Percentiles rank a stretch among this genome's conserved stretches.
Evolutionary conservation across 139 green algal species (phyloP).

Genomic region (Chlamydomonas urium): DNA sequence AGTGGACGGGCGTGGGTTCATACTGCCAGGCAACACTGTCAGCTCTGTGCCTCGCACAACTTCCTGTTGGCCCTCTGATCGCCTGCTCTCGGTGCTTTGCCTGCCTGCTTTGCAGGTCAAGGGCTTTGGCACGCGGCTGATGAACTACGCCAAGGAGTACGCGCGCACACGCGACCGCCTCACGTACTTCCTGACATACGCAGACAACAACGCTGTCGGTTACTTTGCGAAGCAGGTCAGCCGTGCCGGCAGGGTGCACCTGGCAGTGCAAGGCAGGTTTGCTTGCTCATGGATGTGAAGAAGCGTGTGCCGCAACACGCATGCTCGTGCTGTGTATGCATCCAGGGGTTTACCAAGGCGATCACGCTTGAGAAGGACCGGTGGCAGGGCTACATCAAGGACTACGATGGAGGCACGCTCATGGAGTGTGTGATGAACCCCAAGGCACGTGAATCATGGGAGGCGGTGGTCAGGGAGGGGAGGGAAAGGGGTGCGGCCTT

Average conservation of each 20-base stretch:
- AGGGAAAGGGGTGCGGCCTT: too few species aligned
- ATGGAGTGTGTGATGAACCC: slow-evolving; percentile 92
- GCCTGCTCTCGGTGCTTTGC: too few species aligned
- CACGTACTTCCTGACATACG: slow-evolving; percentile 95
- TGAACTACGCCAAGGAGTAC: slow-evolving; percentile 91
- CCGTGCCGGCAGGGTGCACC: too few species aligned
- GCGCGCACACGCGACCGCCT: slow-evolving; percentile 72
- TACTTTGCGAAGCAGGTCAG: slow-evolving; percentile 94
- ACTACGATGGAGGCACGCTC: slow-evolving; percentile 98
- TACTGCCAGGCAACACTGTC: too few species aligned
- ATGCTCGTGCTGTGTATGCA: neutral
- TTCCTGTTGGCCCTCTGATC: too few species aligned
- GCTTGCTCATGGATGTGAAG: too few species aligned
- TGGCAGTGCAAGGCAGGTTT: too few species aligned
- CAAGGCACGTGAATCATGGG: slow-evolving; percentile 59
- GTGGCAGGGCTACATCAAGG: slow-evolving; percentile 95
- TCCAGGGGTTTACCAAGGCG: slow-evolving; percentile 1
- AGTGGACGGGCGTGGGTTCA: too few species aligned
- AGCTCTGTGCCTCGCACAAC: too few species aligned
- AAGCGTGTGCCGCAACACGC: neutral
- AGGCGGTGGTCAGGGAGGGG: too few species aligned
- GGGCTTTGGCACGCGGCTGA: slow-evolving; percentile 67
- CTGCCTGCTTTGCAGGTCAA: slow-evolving; percentile 33
- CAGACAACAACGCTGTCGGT: slow-evolving; percentile 97
- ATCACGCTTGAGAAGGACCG: slow-evolving; percentile 66